These are phyloP conservation scores for Glycine latifolia DNA, from an alignment of 306 rosid species.

Conservation along the genomic window DNA sequence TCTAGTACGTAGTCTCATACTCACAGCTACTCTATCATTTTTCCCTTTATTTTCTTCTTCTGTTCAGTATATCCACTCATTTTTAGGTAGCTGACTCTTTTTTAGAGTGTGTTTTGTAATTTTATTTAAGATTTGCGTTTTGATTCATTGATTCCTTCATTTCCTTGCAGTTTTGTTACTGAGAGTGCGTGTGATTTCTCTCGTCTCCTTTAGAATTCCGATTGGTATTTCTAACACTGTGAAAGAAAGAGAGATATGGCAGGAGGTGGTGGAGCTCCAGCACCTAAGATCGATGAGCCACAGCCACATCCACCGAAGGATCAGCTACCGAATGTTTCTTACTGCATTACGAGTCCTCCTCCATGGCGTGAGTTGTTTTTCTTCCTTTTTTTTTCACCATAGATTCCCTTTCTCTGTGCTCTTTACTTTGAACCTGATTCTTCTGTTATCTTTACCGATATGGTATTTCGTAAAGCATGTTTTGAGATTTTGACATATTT, in stretches of 20 bases:
- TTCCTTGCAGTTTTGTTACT: constrained; percentile 37
- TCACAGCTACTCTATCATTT: background rate
- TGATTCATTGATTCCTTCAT: background rate
- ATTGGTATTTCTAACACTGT: no score
- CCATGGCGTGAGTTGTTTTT: constrained; percentile 87
- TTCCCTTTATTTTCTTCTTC: constrained; percentile 35
- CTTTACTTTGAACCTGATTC: constrained; percentile 54
- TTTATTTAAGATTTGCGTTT: constrained; percentile 55
- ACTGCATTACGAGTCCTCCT: constrained; percentile 98
- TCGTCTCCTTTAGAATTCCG: no score
- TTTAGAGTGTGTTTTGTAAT: background rate
- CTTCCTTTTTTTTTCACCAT: background rate
- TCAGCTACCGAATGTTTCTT: constrained; percentile 83
- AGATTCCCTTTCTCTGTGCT: constrained; percentile 42
- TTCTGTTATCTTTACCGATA: constrained; percentile 44
- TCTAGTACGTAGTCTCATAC: background rate
- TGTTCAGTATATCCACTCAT: background rate
- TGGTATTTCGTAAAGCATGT: constrained; percentile 48
- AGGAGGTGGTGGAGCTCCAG: constrained; percentile 77
- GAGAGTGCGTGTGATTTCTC: background rate
- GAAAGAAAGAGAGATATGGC: constrained; percentile 58
- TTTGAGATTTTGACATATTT: constrained; percentile 32
- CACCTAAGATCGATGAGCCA: constrained; percentile 80
- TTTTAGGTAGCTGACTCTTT: constrained; percentile 40
- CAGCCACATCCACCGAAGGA: constrained; percentile 96